These are phyloP conservation scores for Fusarium tricinctum DNA, from an alignment of 2,329 filamentous ascomycete species.

Conservation along the genomic window DNA sequence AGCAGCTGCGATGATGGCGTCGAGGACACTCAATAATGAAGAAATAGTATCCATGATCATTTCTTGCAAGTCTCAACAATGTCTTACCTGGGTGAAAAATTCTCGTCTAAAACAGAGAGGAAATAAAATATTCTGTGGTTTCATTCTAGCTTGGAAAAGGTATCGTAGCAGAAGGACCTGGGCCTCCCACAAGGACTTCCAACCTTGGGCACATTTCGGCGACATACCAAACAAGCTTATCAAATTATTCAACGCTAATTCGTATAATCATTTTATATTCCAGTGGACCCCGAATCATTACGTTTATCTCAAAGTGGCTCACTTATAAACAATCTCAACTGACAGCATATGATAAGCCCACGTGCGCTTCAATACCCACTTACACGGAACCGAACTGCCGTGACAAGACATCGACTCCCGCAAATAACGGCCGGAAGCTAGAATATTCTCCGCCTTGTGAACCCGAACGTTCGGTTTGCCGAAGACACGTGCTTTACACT, in stretches of 20 bases:
- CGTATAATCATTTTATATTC: too few relatives aligned
- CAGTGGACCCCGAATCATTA: too few relatives aligned
- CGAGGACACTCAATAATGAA: fast-evolving
- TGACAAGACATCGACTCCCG: background rate
- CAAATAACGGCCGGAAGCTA: background rate
- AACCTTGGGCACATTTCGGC: too few relatives aligned
- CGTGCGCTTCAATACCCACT: conserved; percentile 4
- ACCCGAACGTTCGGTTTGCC: background rate
- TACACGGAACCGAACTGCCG: background rate
- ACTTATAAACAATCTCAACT: fast-evolving
- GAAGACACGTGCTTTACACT: background rate
- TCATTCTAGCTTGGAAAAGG: too few relatives aligned
- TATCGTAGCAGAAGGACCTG: too few relatives aligned
- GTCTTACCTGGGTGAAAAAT: fast-evolving
- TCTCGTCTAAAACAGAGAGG: fast-evolving
- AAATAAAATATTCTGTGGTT: background rate
- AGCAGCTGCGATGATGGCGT: background rate
- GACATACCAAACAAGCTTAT: too few relatives aligned
- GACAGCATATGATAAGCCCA: background rate
- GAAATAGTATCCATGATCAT: fast-evolving
- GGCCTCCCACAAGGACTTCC: too few relatives aligned
- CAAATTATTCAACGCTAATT: too few relatives aligned
- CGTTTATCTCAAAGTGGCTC: too few relatives aligned
- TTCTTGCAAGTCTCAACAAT: fast-evolving
- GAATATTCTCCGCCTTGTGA: background rate